Conservation (phyloP, 495 filamentous ascomycete genomes). For the Penicillium antarcticum region DNA sequence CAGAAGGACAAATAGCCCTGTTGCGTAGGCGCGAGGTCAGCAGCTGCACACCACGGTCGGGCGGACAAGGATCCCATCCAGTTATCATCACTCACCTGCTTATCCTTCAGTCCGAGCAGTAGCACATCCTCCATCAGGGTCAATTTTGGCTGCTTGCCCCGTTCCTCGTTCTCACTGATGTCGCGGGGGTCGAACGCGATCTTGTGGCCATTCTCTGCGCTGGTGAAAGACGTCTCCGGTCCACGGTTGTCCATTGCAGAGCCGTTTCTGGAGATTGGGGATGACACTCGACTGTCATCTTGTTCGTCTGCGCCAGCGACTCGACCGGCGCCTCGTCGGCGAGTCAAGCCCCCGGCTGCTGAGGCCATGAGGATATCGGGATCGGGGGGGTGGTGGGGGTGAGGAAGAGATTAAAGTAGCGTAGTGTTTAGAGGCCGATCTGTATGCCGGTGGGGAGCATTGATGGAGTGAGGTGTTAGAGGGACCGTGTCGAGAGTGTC, state of each 20-base stretch:
- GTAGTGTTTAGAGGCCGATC: conserved; percentile 13
- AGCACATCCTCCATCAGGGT: conserved; percentile 98
- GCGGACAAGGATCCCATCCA: too few species aligned
- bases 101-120: conserved; percentile 93
- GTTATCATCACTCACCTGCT: conserved; percentile 63
- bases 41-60: conserved; percentile 4
- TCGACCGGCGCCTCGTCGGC: conserved; percentile 69
- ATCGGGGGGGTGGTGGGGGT: conserved; percentile 10
- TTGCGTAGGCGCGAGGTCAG: conserved; percentile 19
- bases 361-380: conserved; percentile 54
- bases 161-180: conserved; percentile 93
- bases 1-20: conserved; percentile 98
- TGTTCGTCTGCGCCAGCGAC: conserved; percentile 52
- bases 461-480: conserved; percentile 18
- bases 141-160: conserved; percentile 96
- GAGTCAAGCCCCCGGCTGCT: conserved; percentile 67
- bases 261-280: conserved; percentile 59
- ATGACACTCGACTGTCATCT: conserved; percentile 66
- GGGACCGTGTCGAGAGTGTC: conserved; percentile 26
- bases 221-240: conserved; percentile 90
- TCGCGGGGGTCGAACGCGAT: conserved; percentile 97
- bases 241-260: conserved; percentile 60
- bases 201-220: conserved; percentile 93
- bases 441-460: conserved; percentile 29
- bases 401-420: conserved; percentile 6